phyloP scores from a whole-genome alignment of 768 basidiomycete genomes.

The Pleurotus salmoneostramineus region DNA sequence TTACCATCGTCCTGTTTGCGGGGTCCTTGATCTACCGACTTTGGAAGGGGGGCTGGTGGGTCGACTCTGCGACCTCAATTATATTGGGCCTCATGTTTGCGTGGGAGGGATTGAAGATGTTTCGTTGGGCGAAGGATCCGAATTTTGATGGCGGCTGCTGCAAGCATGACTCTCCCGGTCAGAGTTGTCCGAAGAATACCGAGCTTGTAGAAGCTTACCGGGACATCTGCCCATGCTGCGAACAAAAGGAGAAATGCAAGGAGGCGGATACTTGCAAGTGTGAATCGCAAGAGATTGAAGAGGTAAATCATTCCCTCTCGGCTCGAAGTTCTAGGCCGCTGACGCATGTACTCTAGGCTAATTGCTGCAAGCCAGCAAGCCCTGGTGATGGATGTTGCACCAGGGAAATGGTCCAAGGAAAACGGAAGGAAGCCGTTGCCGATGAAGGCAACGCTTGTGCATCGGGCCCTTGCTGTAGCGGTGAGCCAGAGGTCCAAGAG shows the following conservation, averaged over 20 bases:
- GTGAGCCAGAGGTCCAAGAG: neutral
- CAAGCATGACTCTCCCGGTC: slow-evolving; percentile 1
- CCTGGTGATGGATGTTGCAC: neutral
- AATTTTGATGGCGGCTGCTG: slow-evolving; percentile 37
- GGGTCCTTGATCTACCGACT: slow-evolving; percentile 34
- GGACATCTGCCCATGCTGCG: neutral
- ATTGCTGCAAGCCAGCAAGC: neutral
- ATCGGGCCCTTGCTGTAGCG: neutral
- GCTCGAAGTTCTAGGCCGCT: neutral
- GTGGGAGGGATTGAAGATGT: slow-evolving; percentile 41
- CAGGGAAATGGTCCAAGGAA: neutral
- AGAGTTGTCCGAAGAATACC: neutral
- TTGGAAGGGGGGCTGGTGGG: slow-evolving; percentile 47
- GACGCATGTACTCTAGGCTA: neutral
- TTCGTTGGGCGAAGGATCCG: slow-evolving; percentile 29
- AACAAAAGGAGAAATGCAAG: neutral
- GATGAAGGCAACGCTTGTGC: too few relatives aligned
- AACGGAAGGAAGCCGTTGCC: neutral
- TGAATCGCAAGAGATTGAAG: neutral
- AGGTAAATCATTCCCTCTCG: neutral
- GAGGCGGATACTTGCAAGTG: neutral
- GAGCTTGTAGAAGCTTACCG: neutral
- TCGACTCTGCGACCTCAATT: slow-evolving; percentile 40
- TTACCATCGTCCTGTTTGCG: slow-evolving; percentile 37
- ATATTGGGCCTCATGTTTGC: slow-evolving; percentile 35